Conservation (phyloP, 306 rosid species). For the Astragalus membranaceus region DNA sequence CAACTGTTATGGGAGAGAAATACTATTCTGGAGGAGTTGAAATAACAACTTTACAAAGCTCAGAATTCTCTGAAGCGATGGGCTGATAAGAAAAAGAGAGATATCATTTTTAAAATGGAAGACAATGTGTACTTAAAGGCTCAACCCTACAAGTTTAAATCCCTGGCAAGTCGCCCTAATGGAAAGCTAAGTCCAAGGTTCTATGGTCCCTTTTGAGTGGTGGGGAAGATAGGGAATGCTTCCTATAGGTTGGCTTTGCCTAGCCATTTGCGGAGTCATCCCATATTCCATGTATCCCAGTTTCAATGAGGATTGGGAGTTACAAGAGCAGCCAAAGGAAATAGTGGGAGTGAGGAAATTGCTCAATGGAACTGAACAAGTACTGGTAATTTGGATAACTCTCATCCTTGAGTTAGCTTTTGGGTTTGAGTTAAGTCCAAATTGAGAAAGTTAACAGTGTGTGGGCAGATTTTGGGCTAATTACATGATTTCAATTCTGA, state of each 20-base stretch:
- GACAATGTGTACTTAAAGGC: neutral
- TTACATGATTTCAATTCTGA: too few species aligned
- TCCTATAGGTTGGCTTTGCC: neutral
- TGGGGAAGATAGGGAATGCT: neutral
- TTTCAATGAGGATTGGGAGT: neutral
- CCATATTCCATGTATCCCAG: neutral
- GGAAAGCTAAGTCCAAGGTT: neutral
- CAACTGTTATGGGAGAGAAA: neutral
- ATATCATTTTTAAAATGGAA: neutral
- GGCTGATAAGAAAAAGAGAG: neutral
- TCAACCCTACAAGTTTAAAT: neutral
- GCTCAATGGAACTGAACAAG: neutral
- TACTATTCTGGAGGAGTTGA: neutral
- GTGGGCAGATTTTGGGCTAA: too few species aligned
- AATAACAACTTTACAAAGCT: neutral
- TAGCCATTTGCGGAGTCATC: neutral
- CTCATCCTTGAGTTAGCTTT: neutral
- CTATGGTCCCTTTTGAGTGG: neutral
- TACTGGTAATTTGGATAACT: neutral
- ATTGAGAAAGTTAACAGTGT: too few species aligned
- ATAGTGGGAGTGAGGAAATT: neutral
- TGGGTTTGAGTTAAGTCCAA: too few species aligned
- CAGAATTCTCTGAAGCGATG: neutral
- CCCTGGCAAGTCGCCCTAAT: neutral
- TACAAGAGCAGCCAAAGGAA: neutral